Evolutionary conservation across 139 green algal species (phyloP), one percentile per base, ranked within the genome.

Genomic region (Astrephomene gubernaculifera): DNA sequence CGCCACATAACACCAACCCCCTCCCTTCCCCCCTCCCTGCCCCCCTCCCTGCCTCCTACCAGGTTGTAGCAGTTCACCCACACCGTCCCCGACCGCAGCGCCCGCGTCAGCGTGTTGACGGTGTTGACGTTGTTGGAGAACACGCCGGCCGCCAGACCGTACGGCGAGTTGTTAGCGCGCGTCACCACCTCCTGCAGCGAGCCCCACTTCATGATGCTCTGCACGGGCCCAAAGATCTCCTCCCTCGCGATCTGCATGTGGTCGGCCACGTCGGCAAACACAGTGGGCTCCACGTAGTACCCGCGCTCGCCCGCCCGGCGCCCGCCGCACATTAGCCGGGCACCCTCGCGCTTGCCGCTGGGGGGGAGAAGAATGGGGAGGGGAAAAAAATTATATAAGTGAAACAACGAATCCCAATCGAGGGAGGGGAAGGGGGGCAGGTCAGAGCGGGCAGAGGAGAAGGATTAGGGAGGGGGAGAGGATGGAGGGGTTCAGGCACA

Each of bases 201-300:
- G 7, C 87, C 89, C 53, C 82, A 97, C 86, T 94, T 96, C n/a
- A 92, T 76, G 70, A 97, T 94, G 79, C 72, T 83, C 75, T 95
- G 89, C 49, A 96, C 91, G 4, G 91, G 92, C 1, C 92, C 93
- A 71, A 96, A 96, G 41, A 95, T 94, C 83, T 95, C 92, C 81
- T 95, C 92, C 39, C 70, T 71, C 35, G 85, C 82, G 44, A 95
- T 95, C 36, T 70, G 76, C 90, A 94, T 95, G 79, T 91, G 68
- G 79, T 95, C 90, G 27, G 76, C 44, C 19, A 96, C 94, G 72
- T 94, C 89, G 22, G 80, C 86, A 76, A 96, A 96, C 65, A 96
- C 94, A 25, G 94, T 96, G 60, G 94, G 94, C 90, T 96, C 87
- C 7, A 96, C 65, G 79, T 90, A 96, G 87, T 93, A 96, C 3